Evolutionary conservation across 176 grass and related monocot species (phyloP).

Genomic region (Otatea glauca): DNA sequence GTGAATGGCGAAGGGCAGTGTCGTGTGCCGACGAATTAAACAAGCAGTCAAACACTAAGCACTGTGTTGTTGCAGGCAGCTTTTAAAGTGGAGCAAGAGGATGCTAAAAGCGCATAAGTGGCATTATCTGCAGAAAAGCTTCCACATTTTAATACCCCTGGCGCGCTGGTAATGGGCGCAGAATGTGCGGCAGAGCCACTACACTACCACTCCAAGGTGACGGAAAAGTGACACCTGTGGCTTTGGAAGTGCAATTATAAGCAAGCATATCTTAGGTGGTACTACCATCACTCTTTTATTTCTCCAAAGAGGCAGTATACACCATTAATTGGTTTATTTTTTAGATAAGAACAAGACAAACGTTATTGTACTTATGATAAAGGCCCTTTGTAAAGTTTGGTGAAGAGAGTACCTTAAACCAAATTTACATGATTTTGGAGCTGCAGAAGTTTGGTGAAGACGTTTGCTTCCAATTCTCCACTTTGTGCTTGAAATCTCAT

Average conservation of each 20-base stretch:
- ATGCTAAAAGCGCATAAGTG: conserved; percentile 78
- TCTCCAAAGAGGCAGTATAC: neutral
- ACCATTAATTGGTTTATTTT: conserved; percentile 8
- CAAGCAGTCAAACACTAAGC: conserved; percentile 21
- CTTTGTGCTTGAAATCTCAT: neutral
- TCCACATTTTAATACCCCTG: conserved; percentile 62
- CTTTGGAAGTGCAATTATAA: conserved; percentile 33
- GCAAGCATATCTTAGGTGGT: neutral
- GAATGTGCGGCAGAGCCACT: conserved; percentile 51
- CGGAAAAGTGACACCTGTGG: conserved; percentile 35
- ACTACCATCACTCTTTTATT: neutral
- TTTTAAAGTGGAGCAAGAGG: conserved; percentile 62
- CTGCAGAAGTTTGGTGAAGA: conserved; percentile 20
- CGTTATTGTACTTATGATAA: conserved; percentile 24
- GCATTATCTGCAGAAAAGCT: conserved; percentile 93
- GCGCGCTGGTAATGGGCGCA: conserved; percentile 52
- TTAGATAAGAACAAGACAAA: neutral
- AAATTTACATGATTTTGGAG: conserved; percentile 31
- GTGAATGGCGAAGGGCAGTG: conserved; percentile 43
- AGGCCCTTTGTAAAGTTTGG: conserved; percentile 19
- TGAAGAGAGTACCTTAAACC: conserved; percentile 15
- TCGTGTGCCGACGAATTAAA: conserved; percentile 47
- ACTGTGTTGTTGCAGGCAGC: conserved; percentile 44
- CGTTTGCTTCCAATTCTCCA: neutral
- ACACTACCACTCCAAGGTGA: conserved; percentile 37